Evolutionary conservation across 129 eudicot genomes (phyloP).

Genomic region (Flaveria brownii): DNA sequence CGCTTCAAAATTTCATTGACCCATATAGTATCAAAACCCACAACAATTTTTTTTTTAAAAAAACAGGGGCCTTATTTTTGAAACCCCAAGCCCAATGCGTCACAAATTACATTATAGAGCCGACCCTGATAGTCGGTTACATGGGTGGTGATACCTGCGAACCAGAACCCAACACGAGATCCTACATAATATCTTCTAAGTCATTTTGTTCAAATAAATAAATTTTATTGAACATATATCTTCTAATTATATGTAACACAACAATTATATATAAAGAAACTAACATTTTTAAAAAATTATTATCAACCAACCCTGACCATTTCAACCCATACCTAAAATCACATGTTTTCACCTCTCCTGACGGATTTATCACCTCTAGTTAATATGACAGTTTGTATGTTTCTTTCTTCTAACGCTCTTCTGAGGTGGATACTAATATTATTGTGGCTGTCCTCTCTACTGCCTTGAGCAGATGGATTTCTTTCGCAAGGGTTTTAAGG

Average conservation of each 20-base stretch:
- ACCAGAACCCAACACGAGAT: not conserved
- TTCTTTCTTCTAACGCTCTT: conserved; percentile 4
- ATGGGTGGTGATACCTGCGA: not conserved
- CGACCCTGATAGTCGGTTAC: not conserved
- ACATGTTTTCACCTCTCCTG: not conserved
- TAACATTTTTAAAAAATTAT: not conserved
- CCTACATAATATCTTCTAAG: not conserved
- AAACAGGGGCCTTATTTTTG: too few relatives aligned
- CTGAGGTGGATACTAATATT: not conserved
- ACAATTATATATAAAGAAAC: not conserved
- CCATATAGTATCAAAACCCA: too few relatives aligned
- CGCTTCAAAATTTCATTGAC: too few relatives aligned
- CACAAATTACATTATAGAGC: too few relatives aligned
- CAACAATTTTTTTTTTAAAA: too few relatives aligned
- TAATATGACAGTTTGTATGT: conserved; percentile 2
- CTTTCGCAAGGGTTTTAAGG: conserved; percentile 79
- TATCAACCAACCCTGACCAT: not conserved
- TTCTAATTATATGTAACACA: not conserved
- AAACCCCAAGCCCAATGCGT: too few relatives aligned
- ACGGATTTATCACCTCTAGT: not conserved
- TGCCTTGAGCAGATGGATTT: conserved; percentile 67
- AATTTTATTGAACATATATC: not conserved
- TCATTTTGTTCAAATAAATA: not conserved
- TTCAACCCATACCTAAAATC: conserved; percentile 4
- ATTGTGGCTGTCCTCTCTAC: conserved; percentile 20